phyloP scores from a whole-genome alignment of 345 rosid species.

The Mercurialis annua region DNA sequence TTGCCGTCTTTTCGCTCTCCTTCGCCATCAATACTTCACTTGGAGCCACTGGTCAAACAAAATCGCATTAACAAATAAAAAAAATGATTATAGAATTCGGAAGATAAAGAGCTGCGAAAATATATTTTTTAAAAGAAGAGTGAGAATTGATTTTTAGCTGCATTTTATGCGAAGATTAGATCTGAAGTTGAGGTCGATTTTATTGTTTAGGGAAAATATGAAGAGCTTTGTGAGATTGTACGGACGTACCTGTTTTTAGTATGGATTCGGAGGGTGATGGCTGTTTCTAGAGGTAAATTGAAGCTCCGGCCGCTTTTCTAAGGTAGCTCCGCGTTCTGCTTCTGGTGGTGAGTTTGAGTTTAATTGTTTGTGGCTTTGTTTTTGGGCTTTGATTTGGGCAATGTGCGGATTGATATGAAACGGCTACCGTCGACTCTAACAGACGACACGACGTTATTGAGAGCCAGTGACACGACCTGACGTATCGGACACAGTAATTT shows the following conservation, averaged over 20 bases:
- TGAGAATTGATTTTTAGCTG: background rate
- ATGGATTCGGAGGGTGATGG: background rate
- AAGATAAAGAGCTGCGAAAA: background rate
- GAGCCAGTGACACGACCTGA: no score
- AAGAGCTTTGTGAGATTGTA: background rate
- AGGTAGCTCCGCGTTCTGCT: background rate
- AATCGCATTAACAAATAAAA: background rate
- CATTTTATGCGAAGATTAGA: background rate
- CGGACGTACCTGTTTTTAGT: background rate
- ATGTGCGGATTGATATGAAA: background rate
- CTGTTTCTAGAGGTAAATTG: background rate
- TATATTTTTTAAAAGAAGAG: background rate
- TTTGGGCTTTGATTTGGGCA: background rate
- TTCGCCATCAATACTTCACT: slow-evolving; percentile 37
- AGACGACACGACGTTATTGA: background rate
- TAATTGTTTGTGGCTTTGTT: background rate
- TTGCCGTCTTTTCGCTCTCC: slow-evolving; percentile 36
- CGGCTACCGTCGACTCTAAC: background rate
- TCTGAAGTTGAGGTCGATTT: background rate
- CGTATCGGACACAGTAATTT: no score
- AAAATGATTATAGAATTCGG: background rate
- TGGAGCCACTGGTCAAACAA: background rate
- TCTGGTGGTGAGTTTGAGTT: background rate
- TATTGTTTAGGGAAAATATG: background rate
- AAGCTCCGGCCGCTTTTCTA: background rate